A percentile compares a stretch with the other conserved stretches of the same genome.
Evolutionary conservation across 2,329 filamentous ascomycete genomes (phyloP).

Genomic region (Apiospora marii): DNA sequence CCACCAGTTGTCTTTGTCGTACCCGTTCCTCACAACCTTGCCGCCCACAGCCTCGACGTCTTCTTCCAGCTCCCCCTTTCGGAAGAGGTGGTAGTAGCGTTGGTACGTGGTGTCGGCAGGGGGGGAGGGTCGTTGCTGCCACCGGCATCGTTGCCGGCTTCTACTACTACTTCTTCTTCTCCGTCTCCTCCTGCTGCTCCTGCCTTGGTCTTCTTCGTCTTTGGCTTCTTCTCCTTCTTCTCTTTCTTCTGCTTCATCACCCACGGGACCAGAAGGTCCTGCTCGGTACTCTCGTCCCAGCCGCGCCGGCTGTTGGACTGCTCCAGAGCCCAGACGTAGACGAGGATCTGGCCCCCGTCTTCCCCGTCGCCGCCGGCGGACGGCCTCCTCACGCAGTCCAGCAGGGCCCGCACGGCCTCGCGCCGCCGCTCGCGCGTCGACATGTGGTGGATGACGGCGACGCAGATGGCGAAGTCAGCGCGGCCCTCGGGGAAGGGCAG

Average conservation of each 20-base stretch:
- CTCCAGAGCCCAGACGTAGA: constrained; percentile 97
- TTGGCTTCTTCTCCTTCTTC: constrained; percentile 37
- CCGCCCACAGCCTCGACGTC: constrained; percentile 81
- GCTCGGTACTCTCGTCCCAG: constrained; percentile 83
- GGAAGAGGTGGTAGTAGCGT: constrained; percentile 94
- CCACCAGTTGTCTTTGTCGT: constrained; percentile 99
- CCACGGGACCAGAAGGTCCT: constrained; percentile 97
- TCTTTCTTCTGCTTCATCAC: constrained; percentile 64
- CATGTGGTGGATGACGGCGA: constrained; percentile 94
- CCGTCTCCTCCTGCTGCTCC: constrained; percentile 34
- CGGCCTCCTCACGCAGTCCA: constrained; percentile 65
- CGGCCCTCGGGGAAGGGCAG: constrained; percentile 73
- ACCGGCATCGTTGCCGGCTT: background rate
- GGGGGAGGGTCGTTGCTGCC: background rate
- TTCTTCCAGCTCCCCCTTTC: constrained; percentile 83
- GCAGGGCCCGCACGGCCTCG: constrained; percentile 74
- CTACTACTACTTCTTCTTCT: constrained; percentile 31
- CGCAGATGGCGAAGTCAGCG: constrained; percentile 87
- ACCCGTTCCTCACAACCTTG: constrained; percentile 78
- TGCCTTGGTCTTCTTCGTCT: constrained; percentile 24
- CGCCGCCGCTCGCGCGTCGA: constrained; percentile 78
- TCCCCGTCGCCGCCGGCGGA: background rate
- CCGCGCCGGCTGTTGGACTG: constrained; percentile 86
- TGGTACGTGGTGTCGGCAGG: constrained; percentile 69
- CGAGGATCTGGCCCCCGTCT: constrained; percentile 69